Base-by-base conservation (phyloP, 805 yeast species). In the Cyberlindnera maclurae region DNA sequence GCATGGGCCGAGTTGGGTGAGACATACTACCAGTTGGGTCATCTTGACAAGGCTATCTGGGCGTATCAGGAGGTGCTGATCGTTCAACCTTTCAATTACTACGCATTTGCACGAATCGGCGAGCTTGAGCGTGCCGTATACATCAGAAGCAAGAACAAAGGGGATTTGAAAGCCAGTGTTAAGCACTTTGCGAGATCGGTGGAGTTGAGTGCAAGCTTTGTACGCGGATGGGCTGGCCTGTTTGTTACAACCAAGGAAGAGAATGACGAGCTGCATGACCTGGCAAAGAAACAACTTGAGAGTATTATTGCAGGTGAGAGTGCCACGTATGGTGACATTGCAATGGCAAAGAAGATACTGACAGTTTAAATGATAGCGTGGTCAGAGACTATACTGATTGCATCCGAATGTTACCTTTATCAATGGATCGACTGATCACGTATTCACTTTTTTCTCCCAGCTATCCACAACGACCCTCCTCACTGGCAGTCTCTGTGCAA, bases 1-100 rank as follows among this genome's bases (percentile, higher is more conserved):
- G 64, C 82, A 2, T 87, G 95, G 95, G 68, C 77, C 34, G 95
- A 85, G 58, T 65, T 88, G 39, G 82, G 78, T 4, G 75, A 76
- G 28, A 64, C 72, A n/a, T 90, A 90, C 55, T 59, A 59, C 17
- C 56, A 63, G 12, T 44, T 70, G 8, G 88, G 88, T 1, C 77
- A 79, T 52, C 78, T 72, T 47, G 80, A 75, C 27, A 77, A 79
- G 49, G 80, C 93, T 0, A 68, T 82, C 5, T 76, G 70, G 55
- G 69, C 85, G 39, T 69, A 73, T 20, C 77, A 84, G 52, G 96
- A 90, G 54, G 73, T 84, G 2, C 59, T 89, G 12, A 52, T 84
- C 26, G 67, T 74, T 17, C 70, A 69, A 39, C 96, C 96, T 2
- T 65, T 67, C 43, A 88, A 88, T 3, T 82, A 79, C 59, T 72